phyloP scores from a whole-genome alignment of 441 rosid species.

The Bruguiera hainesii region DNA sequence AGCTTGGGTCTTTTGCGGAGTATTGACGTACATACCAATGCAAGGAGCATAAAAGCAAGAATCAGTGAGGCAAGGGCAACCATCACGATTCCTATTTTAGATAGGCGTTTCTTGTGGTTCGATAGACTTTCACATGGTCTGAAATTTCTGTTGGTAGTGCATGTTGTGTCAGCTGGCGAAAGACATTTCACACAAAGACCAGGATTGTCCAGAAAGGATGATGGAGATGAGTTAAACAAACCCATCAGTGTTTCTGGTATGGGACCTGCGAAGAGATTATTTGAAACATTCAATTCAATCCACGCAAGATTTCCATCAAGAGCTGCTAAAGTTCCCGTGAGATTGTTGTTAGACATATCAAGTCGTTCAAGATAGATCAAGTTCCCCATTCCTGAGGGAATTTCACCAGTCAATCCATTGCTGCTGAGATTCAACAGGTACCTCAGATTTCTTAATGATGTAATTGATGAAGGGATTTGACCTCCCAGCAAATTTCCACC shows the following conservation, averaged over 20 bases:
- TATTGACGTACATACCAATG: constrained; percentile 29
- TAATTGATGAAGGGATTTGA: constrained; percentile 58
- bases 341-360: constrained; percentile 62
- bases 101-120: constrained; percentile 29
- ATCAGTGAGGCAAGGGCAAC: constrained; percentile 40
- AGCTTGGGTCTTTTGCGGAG: constrained; percentile 25
- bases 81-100: constrained; percentile 27
- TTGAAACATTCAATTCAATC: constrained; percentile 46
- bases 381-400: constrained; percentile 44
- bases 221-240: constrained; percentile 38
- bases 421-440: constrained; percentile 64
- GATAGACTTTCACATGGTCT: constrained; percentile 35
- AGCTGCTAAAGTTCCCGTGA: constrained; percentile 50
- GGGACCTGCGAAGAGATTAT: constrained; percentile 68
- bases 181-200: constrained; percentile 51
- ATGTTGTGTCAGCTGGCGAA: constrained; percentile 19
- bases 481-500: constrained; percentile 70
- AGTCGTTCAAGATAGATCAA: constrained; percentile 47
- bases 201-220: constrained; percentile 56
- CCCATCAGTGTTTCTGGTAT: constrained; percentile 44
- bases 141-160: constrained; percentile 31
- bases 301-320: constrained; percentile 41
- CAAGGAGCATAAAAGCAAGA: constrained; percentile 31
- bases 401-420: constrained; percentile 51
- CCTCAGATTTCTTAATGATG: constrained; percentile 39